Conservation (phyloP, 345 rosid genomes). For the Brassica carinata region DNA sequence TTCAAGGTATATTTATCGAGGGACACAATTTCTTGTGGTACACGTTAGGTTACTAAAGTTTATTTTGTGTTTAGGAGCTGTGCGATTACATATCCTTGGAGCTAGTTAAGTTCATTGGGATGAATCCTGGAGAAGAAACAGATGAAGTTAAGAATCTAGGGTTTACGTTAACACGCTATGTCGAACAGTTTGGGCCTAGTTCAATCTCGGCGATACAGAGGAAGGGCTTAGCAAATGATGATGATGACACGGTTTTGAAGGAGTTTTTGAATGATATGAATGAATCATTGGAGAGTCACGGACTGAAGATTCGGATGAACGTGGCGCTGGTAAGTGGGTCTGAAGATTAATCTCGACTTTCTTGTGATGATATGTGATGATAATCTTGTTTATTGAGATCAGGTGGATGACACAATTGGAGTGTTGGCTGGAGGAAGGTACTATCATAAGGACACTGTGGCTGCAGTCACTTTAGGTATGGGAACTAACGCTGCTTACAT, state of each 20-base stretch:
- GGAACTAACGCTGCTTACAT: constrained; percentile 62
- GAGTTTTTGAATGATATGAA: constrained; percentile 46
- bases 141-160: constrained; percentile 44
- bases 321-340: constrained; percentile 15
- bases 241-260: constrained; percentile 41
- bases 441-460: constrained; percentile 54
- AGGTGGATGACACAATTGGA: constrained; percentile 63
- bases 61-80: constrained; percentile 40
- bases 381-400: constrained; percentile 5
- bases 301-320: constrained; percentile 46
- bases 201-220: constrained; percentile 48
- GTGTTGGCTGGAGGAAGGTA: constrained; percentile 66
- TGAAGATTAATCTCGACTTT: neutral
- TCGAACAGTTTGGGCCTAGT: constrained; percentile 41
- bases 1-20: constrained; percentile 41
- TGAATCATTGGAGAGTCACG: constrained; percentile 47
- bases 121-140: constrained; percentile 37
- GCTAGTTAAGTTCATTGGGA: constrained; percentile 48
- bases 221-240: constrained; percentile 48
- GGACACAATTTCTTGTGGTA: neutral
- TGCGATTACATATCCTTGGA: constrained; percentile 52
- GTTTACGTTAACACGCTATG: constrained; percentile 48
- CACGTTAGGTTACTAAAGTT: constrained; percentile 11
- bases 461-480: constrained; percentile 58
- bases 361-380: neutral